phyloP scores from a whole-genome alignment of 116 monocot species.

The Zostera marina region DNA sequence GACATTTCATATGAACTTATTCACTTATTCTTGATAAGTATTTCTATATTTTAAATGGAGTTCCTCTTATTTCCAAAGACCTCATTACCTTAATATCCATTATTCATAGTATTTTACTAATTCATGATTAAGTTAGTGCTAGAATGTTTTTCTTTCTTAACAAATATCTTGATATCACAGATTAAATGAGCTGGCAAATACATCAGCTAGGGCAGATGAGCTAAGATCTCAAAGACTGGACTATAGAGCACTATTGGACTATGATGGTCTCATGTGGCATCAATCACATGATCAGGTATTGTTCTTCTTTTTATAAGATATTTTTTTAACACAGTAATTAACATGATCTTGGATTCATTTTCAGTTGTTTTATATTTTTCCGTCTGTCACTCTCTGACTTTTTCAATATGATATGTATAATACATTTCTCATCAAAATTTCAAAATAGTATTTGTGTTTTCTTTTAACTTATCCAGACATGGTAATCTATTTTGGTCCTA shows the following conservation, averaged over 20 bases:
- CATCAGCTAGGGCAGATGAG: slow-evolving; percentile 35
- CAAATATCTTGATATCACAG: slow-evolving; percentile 17
- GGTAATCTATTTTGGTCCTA: not conserved
- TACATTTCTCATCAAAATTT: too few relatives aligned
- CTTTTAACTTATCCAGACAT: not conserved
- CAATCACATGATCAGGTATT: slow-evolving; percentile 39
- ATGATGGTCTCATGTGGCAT: slow-evolving; percentile 65
- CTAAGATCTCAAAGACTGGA: slow-evolving; percentile 47
- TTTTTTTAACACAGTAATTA: too few relatives aligned
- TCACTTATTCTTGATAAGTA: too few relatives aligned
- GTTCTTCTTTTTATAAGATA: not conserved
- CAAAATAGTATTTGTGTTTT: not conserved
- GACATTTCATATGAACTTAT: too few relatives aligned
- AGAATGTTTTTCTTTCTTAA: not conserved
- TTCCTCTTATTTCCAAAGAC: too few relatives aligned
- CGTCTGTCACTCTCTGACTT: too few relatives aligned
- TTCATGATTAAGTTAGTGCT: not conserved
- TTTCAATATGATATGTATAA: too few relatives aligned
- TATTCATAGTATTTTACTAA: not conserved
- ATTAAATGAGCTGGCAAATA: slow-evolving; percentile 37
- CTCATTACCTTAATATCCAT: too few relatives aligned
- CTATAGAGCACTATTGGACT: slow-evolving; percentile 63
- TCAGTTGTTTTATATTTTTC: too few relatives aligned
- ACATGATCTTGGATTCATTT: too few relatives aligned
- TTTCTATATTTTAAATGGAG: too few relatives aligned